Evolutionary conservation across 805 yeast genomes (phyloP), one percentile per base, ranked within the genome.

Genomic region (Wickerhamiella australiensis): DNA sequence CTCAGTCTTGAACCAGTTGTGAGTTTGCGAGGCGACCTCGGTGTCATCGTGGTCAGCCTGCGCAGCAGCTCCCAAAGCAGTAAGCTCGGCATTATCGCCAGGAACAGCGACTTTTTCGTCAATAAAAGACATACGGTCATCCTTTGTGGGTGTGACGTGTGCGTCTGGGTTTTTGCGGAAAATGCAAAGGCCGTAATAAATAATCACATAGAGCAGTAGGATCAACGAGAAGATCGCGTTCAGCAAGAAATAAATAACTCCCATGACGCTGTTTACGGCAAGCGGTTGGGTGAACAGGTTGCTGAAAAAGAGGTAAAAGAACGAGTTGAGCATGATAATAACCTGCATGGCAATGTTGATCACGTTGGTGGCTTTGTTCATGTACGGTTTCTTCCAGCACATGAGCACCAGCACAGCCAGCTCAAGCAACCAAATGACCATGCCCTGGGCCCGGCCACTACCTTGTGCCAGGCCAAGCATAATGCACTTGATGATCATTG

Each of bases 191-290:
- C 67, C 63, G 50, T 80, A 74, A 57, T 82, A 79, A 2, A 78
- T 78, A 52, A 87, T 71, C 58, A 85, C 80, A 68, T 80, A 65
- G 31, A 87, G 56, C 63, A 88, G 73, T 57, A 88, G 69, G 47
- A 85, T 72, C 56, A 85, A 72, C 7, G 95, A 78, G 61, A 84
- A 87, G 3, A 90, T 94, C 5, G 96, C 96, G 64, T 88, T 88
- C 63, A 88, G 65, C 50, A 88, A 73, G 64, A 88, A 88, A 67
- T 85, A 88, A 1, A 88, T 73, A 78, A 94, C 82, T 0, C 94
- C 96, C 95, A 88, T 85, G 50, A 88, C 77, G 1, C 95, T 80
- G 12, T 80, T 70, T 11, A 85, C 96, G 7, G 77, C 75, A 18
- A 79, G 80, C 7, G 85, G 80, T 67, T 87, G 95, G 46, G 81